A percentile compares a stretch with the other conserved stretches of the same genome.
phyloP scores from a whole-genome alignment of 257 asterid species.

The Verbascum thapsus region DNA sequence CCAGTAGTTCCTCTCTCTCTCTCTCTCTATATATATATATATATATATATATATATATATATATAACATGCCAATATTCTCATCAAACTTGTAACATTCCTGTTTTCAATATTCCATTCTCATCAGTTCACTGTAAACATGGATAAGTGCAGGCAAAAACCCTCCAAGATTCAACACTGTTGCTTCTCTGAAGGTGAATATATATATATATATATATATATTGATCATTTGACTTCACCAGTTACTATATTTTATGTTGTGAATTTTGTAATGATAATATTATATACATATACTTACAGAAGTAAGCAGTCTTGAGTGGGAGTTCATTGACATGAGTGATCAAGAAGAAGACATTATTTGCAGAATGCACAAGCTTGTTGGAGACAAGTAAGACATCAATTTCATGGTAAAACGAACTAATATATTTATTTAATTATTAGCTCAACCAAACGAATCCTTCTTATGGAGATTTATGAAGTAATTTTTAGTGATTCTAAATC shows the following conservation, averaged over 20 bases:
- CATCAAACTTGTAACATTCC: slow-evolving; percentile 10
- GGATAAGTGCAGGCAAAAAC: slow-evolving; percentile 38
- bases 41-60: background rate
- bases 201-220: no score
- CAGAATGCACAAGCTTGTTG: slow-evolving; percentile 78
- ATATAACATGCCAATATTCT: no score
- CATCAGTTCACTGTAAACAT: slow-evolving; percentile 1
- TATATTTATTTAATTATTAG: background rate
- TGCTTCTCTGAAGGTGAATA: slow-evolving; percentile 33
- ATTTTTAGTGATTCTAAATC: no score
- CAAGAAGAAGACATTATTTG: slow-evolving; percentile 71
- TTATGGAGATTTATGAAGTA: no score
- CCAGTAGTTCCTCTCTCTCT: slow-evolving; percentile 29
- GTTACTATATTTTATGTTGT: no score
- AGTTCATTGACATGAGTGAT: slow-evolving; percentile 55
- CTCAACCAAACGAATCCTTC: no score
- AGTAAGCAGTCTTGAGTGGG: slow-evolving; percentile 77
- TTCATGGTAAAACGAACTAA: no score
- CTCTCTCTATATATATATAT: background rate
- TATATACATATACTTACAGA: slow-evolving; percentile 35
- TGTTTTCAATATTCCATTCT: background rate
- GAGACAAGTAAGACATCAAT: slow-evolving; percentile 51
- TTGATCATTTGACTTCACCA: no score
- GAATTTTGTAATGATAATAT: no score
- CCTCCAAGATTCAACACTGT: slow-evolving; percentile 17